Base-by-base conservation (phyloP, 495 filamentous ascomycete genomes). In the Lichina pygmaea region DNA sequence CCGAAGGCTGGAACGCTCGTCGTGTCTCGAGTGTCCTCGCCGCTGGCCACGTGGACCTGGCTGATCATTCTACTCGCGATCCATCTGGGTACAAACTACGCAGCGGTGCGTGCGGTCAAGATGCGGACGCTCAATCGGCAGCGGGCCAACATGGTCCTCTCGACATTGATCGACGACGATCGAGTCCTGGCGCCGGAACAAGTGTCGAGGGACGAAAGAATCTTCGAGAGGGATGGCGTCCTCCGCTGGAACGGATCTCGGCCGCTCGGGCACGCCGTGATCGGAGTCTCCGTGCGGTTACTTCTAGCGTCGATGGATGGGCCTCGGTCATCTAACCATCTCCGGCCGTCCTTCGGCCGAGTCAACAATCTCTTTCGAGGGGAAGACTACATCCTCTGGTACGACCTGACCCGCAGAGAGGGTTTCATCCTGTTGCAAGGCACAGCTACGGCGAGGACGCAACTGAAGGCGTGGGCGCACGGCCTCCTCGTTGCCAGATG, bases 51-150 rank as follows among this genome's bases (percentile, higher is more conserved):
- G 7, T 91, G 81, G 81, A 55, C 64, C n/a, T 64, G 72, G 33
- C 73, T 93, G 51, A 53, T 86, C 5, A 41, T 72, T 9, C 68
- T 97, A 12, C 67, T 92, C 12, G 61, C 68, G 13, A 55, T 81
- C 13, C 86, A 94, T 56, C 67, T 94, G 33, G 62, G 64, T 46
- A 79, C 75, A 43, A 97, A 94, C 60, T 86, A 91, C 59, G 65
- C 68, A 36, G 86, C 86, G 15, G 86, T 95, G 16, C 70, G 76
- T 49, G 65, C 79, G 40, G 86, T 95, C 9, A 71, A 72, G 55
- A 79, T 94, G 73, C 68, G 69, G 12, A 83, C 73, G n/a, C 65
- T 94, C 12, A 94, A 93, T 62, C 65, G 81, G 33, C 86, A 94
- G 57, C 71, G 86, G 17, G 75, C 85, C 0, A 86, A 78, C 51